phyloP scores from a whole-genome alignment of 139 green algal species.

The Chlorokybus atmophyticus region DNA sequence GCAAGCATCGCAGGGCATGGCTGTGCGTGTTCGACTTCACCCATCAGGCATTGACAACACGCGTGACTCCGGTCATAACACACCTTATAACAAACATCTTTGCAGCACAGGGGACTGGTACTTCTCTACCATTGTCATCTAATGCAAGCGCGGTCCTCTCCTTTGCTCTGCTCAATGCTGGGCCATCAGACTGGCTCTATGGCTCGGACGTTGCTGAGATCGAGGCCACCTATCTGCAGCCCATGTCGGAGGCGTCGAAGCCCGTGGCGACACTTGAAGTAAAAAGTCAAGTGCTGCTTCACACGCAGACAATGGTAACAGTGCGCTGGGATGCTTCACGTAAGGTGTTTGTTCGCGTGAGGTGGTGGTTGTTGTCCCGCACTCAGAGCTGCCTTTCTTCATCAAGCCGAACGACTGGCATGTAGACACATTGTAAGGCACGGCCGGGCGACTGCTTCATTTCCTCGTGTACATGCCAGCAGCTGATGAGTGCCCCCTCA shows the following conservation, averaged over 20 bases:
- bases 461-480: constrained; percentile 21
- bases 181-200: constrained; percentile 19
- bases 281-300: constrained; percentile 17
- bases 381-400: constrained; percentile 11
- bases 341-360: no score
- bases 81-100: no score
- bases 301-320: neutral
- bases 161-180: constrained; percentile 20
- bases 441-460: constrained; percentile 13
- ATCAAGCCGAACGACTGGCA: constrained; percentile 19
- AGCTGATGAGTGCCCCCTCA: constrained; percentile 12
- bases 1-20: no score
- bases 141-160: constrained; percentile 14
- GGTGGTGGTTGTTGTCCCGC: neutral
- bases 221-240: constrained; percentile 5
- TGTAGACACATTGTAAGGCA: constrained; percentile 11
- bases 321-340: neutral
- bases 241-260: constrained; percentile 1
- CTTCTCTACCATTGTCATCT: no score
- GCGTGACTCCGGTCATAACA: no score
- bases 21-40: no score
- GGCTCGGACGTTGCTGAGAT: constrained; percentile 17
- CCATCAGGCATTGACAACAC: no score
- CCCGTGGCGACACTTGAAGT: constrained; percentile 16
- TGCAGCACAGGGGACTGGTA: no score